Evolutionary conservation across 2,329 filamentous ascomycete genomes (phyloP).

Genomic region (Akanthomyces uredinophilus): DNA sequence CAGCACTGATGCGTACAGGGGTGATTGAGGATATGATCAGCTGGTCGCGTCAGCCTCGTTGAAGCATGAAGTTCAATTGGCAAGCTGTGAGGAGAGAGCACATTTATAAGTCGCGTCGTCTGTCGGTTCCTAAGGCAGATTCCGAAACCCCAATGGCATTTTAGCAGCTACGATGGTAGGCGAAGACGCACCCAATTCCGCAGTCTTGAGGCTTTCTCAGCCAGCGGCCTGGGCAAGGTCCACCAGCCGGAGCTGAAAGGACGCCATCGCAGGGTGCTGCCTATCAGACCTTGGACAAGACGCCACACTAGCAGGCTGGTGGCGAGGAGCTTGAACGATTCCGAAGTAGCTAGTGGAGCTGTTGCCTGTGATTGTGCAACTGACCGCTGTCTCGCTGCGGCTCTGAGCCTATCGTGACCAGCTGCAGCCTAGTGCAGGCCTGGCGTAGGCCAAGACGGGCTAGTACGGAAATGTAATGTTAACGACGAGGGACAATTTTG

Average conservation of each 20-base stretch:
- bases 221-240: background rate
- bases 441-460: background rate
- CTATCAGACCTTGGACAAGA: background rate
- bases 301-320: background rate
- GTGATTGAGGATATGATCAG: background rate
- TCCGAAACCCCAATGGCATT: background rate
- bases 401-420: background rate
- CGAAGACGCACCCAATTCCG: background rate
- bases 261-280: conserved; percentile 6
- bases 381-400: background rate
- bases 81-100: background rate
- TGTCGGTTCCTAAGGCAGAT: conserved; percentile 6
- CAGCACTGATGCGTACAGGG: background rate
- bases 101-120: background rate
- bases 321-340: background rate
- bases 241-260: conserved; percentile 8
- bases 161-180: background rate
- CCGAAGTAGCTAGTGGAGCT: conserved; percentile 2
- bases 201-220: background rate
- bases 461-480: conserved; percentile 1
- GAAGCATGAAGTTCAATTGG: background rate
- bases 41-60: background rate
- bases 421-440: conserved; percentile 4
- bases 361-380: conserved; percentile 7
- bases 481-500: background rate